These are phyloP conservation scores for Tuctoria greenei DNA, from an alignment of 176 grass and related monocot genomes.

Conservation along the genomic window DNA sequence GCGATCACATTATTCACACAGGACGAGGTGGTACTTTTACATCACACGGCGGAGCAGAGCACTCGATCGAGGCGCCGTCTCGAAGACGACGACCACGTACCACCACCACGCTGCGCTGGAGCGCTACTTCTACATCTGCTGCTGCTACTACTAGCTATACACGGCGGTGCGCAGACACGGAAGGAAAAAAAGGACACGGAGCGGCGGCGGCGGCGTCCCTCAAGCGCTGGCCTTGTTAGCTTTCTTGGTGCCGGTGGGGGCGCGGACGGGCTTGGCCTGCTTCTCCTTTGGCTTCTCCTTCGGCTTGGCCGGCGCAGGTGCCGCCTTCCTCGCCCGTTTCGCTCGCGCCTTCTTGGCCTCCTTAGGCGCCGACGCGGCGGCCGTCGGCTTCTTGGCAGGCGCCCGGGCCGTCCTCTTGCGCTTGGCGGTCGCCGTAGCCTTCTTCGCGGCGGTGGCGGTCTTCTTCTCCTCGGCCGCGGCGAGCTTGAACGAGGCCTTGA, in stretches of 20 bases:
- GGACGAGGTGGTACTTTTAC: slow-evolving; percentile 1
- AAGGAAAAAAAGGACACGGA: too few relatives aligned
- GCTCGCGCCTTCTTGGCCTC: slow-evolving; percentile 48
- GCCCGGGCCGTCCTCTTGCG: slow-evolving; percentile 35
- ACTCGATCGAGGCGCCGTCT: too few relatives aligned
- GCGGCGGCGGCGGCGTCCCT: too few relatives aligned
- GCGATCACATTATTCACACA: neutral
- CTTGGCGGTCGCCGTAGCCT: slow-evolving; percentile 19
- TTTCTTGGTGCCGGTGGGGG: slow-evolving; percentile 38
- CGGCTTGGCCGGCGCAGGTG: slow-evolving; percentile 29
- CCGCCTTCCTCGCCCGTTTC: slow-evolving; percentile 63
- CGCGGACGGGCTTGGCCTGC: slow-evolving; percentile 52
- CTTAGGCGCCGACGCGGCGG: slow-evolving; percentile 15
- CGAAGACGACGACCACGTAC: too few relatives aligned
- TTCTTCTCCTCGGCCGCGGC: slow-evolving; percentile 38
- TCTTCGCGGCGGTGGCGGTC: neutral
- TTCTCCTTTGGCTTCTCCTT: slow-evolving; percentile 71
- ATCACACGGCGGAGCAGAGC: too few relatives aligned
- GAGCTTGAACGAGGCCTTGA: slow-evolving; percentile 85
- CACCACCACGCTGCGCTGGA: too few relatives aligned
- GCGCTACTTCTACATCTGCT: too few relatives aligned
- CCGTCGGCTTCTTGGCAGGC: slow-evolving; percentile 28
- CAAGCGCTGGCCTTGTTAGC: slow-evolving; percentile 63
- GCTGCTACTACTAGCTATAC: too few relatives aligned
- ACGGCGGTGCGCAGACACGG: too few relatives aligned